Evolutionary conservation across 1,284 basidiomycete species (phyloP).

Genomic region (Malassezia slooffiae): DNA sequence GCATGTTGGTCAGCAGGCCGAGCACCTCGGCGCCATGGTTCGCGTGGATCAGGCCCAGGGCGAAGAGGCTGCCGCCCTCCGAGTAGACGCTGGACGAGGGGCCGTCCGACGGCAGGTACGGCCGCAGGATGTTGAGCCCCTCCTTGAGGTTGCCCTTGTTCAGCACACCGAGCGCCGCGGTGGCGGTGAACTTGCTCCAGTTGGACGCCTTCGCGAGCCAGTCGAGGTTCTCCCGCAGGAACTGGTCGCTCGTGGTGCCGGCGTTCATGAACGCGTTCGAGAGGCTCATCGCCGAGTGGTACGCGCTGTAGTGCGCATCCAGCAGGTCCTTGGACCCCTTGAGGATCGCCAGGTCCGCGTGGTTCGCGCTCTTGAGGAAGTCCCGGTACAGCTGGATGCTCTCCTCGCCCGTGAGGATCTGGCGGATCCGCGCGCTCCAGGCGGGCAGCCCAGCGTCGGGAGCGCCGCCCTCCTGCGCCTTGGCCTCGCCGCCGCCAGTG

Average conservation of each 20-base stretch:
- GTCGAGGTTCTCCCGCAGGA: slow-evolving; percentile 45
- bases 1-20: slow-evolving; percentile 39
- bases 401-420: slow-evolving; percentile 42
- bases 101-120: slow-evolving; percentile 43
- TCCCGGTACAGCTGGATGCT: slow-evolving; percentile 45
- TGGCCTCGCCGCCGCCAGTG: slow-evolving; percentile 11
- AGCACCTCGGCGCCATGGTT: slow-evolving; percentile 45
- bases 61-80: slow-evolving; percentile 43
- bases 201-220: slow-evolving; percentile 47
- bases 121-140: slow-evolving; percentile 38
- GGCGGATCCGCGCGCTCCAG: slow-evolving; percentile 28
- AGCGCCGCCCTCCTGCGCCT: slow-evolving; percentile 23
- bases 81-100: slow-evolving; percentile 41
- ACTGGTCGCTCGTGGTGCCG: slow-evolving; percentile 45
- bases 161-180: slow-evolving; percentile 44
- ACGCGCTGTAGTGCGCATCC: slow-evolving; percentile 44
- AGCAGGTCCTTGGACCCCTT: slow-evolving; percentile 43
- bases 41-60: slow-evolving; percentile 45
- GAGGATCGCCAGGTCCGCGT: slow-evolving; percentile 42
- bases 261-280: slow-evolving; percentile 46
- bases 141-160: slow-evolving; percentile 45
- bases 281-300: slow-evolving; percentile 45
- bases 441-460: not conserved
- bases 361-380: slow-evolving; percentile 42
- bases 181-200: slow-evolving; percentile 47